A percentile compares a stretch with the other conserved stretches of the same genome.
Conservation (phyloP, 129 eudicot genomes). For the Arctium minus region DNA sequence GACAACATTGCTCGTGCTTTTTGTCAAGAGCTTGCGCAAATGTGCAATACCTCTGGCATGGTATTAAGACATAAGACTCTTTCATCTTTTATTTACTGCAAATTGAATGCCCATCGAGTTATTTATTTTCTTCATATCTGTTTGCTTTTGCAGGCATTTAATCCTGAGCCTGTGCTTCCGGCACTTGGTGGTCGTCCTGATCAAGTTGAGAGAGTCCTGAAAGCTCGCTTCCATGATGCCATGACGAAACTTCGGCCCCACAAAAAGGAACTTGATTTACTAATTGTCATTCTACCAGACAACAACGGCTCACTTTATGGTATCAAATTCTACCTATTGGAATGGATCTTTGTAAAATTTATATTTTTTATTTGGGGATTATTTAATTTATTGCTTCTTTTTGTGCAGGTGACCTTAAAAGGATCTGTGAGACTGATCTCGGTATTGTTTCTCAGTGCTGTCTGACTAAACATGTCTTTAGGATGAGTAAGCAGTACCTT, state of each 20-base stretch:
- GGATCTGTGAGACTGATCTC: slow-evolving; percentile 97
- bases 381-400: background rate
- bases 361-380: background rate
- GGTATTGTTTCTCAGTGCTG: slow-evolving; percentile 99
- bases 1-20: slow-evolving; percentile 60
- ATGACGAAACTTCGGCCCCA: slow-evolving; percentile 59
- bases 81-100: background rate
- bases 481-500: slow-evolving; percentile 78
- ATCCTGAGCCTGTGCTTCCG: slow-evolving; percentile 74
- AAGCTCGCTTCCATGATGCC: slow-evolving; percentile 67
- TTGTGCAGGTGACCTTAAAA: slow-evolving; percentile 71
- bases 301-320: slow-evolving; percentile 93
- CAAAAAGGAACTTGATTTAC: slow-evolving; percentile 74
- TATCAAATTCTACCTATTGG: slow-evolving; percentile 7
- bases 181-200: slow-evolving; percentile 64
- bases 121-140: background rate
- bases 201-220: slow-evolving; percentile 68
- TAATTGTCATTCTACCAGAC: slow-evolving; percentile 85
- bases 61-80: slow-evolving; percentile 27
- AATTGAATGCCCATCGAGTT: background rate
- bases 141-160: slow-evolving; percentile 46
- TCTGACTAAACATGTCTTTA: slow-evolving; percentile 80
- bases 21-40: slow-evolving; percentile 79
- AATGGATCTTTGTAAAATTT: background rate
- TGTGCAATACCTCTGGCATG: slow-evolving; percentile 88